Percentiles rank a stretch among this genome's conserved stretches.
phyloP scores from a whole-genome alignment of 1,139 yeast genomes.

The Geotrichum histeridarum region DNA sequence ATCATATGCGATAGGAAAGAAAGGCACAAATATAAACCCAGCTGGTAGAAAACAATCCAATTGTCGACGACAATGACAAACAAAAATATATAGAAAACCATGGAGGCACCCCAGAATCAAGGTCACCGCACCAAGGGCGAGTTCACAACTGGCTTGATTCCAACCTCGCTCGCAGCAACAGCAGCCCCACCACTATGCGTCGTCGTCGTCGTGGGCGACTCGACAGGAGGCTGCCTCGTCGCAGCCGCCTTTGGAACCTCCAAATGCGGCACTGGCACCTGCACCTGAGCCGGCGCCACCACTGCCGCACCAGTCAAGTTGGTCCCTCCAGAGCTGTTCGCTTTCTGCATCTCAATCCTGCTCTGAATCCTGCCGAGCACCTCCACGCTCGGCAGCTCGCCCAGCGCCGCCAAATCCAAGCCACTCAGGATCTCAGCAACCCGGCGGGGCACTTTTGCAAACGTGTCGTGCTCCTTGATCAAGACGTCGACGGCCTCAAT shows the following conservation, averaged over 20 bases:
- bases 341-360: background rate
- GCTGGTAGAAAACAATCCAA: background rate
- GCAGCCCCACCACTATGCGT: background rate
- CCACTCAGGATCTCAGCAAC: conserved; percentile 32
- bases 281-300: background rate
- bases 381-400: background rate
- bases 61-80: too few species aligned
- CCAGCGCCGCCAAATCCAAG: background rate
- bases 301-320: background rate
- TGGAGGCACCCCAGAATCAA: too few species aligned
- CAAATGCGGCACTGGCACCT: conserved; percentile 1
- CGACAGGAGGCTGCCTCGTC: background rate
- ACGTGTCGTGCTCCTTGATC: conserved; percentile 76
- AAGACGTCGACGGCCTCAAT: conserved; percentile 78
- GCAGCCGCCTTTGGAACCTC: conserved; percentile 7
- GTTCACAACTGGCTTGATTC: background rate
- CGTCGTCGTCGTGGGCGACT: background rate
- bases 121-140: background rate
- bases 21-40: too few species aligned
- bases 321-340: too few species aligned
- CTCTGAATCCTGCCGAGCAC: background rate
- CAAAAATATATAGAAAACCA: background rate
- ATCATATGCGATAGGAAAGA: background rate
- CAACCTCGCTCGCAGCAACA: background rate
- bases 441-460: conserved; percentile 66